Base-by-base conservation (phyloP, 139 green algal species). In the Chlorella sp. region DNA sequence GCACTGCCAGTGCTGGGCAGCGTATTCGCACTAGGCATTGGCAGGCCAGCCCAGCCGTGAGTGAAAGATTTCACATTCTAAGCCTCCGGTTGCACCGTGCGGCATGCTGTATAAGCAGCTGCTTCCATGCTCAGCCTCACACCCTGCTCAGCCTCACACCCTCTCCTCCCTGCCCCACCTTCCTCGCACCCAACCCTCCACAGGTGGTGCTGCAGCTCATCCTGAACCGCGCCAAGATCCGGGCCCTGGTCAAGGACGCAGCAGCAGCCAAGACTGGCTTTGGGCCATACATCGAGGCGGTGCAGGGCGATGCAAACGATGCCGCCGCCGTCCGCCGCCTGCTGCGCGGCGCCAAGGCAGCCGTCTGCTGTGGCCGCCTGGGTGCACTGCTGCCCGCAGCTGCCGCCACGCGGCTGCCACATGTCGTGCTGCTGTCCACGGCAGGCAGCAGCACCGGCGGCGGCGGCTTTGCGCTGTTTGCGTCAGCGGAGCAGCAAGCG, bases 131-230 rank as follows among this genome's bases (percentile, higher is more conserved):
- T 51, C 9, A 16, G 9, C 6, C 7, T 9, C 9, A 6, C 44
- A 51, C 6, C 51, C 13, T 60, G 51, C 44, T 11, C 9, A 60
- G 51, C 51, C 51, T 60, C 51, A 60, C 51, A 44, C 32, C 32
- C 67, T 11, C 3, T 34, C 36, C 3, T 74, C 38, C 70, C 70
- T 15, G 26, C 70, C 11, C 12, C 20, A 36, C 39, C 12, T 26
- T 47, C 70, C 41, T 56, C 13, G 5, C 26, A 15, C 70, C 39
- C 26, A 9, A 26, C n/a, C n/a, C n/a, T 47, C 51, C 51, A 15
- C 73, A 80, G 73, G 81, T 87, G 39, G 55, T 90, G 36, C 86
- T 90, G 64, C 86, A 90, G 64, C 81, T 90, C 26, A 90, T 90
- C 74, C 65, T 90, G 16, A 44, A 64, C 25, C 81, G 86, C 34